Evolutionary conservation across 2,329 filamentous ascomycete species (phyloP).

Genomic region (Colletotrichum sp.): DNA sequence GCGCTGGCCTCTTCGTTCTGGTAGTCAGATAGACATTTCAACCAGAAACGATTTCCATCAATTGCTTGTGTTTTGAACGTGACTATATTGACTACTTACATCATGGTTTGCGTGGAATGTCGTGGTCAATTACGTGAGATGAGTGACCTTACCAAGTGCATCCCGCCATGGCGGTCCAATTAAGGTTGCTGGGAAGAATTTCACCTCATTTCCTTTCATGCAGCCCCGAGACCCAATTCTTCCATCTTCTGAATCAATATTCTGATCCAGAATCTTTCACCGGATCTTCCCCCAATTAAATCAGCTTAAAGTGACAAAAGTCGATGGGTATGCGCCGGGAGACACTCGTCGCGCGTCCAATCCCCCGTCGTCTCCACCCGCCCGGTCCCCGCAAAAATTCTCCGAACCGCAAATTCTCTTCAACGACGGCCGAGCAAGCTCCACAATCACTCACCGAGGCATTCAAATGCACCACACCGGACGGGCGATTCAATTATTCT

Average conservation of each 20-base stretch:
- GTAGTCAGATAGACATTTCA: neutral
- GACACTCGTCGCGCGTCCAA: neutral
- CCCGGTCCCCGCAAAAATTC: conserved; percentile 3
- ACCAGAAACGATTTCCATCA: neutral
- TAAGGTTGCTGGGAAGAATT: conserved; percentile 1
- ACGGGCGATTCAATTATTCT: neutral
- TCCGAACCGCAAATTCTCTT: conserved; percentile 14
- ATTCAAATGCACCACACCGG: neutral
- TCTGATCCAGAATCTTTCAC: neutral
- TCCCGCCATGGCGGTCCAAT: neutral
- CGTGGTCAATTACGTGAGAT: neutral
- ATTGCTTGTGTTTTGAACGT: neutral
- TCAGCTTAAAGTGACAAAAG: neutral
- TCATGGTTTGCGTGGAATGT: neutral
- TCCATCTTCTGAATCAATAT: neutral
- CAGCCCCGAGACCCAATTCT: neutral
- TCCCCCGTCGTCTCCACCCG: neutral
- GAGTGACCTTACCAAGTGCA: neutral
- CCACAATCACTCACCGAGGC: neutral
- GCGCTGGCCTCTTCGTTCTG: neutral
- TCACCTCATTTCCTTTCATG: neutral
- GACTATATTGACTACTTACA: neutral
- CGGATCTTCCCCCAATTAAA: neutral
- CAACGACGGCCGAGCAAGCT: neutral
- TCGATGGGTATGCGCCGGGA: neutral